Conservation (phyloP, 73 alveolate species). For the Urostyla sp. region DNA sequence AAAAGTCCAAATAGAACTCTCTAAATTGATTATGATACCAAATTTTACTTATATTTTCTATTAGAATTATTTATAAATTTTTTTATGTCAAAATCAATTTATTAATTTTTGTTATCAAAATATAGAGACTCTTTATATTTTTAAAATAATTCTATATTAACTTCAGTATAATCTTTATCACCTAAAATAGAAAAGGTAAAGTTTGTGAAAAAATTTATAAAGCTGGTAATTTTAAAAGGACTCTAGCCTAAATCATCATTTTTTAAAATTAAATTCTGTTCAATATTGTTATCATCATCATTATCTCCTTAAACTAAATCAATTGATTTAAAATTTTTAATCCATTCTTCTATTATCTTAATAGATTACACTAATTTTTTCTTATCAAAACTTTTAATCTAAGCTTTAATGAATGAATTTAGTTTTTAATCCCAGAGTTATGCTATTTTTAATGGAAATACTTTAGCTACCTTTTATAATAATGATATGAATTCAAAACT, state of each 20-base stretch:
- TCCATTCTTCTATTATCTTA: conserved; percentile 60
- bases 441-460: not conserved
- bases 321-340: conserved; percentile 28
- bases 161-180: conserved; percentile 16
- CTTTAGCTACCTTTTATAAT: not conserved
- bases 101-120: conserved; percentile 6
- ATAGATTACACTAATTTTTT: not conserved
- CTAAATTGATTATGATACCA: not conserved
- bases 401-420: not conserved
- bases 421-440: not conserved
- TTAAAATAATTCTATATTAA: conserved; percentile 20
- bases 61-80: conserved; percentile 30
- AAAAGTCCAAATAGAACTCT: conserved; percentile 36
- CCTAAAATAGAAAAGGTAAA: no score
- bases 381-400: conserved; percentile 28
- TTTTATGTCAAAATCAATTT: conserved; percentile 24
- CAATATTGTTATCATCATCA: not conserved
- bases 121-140: conserved; percentile 34
- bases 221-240: no score
- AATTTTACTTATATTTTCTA: conserved; percentile 9
- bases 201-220: no score
- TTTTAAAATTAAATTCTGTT: no score
- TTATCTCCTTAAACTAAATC: conserved; percentile 11
- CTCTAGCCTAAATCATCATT: no score
- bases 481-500: not conserved